phyloP scores from a whole-genome alignment of 2,329 filamentous ascomycete species.

The Apiospora aurea region DNA sequence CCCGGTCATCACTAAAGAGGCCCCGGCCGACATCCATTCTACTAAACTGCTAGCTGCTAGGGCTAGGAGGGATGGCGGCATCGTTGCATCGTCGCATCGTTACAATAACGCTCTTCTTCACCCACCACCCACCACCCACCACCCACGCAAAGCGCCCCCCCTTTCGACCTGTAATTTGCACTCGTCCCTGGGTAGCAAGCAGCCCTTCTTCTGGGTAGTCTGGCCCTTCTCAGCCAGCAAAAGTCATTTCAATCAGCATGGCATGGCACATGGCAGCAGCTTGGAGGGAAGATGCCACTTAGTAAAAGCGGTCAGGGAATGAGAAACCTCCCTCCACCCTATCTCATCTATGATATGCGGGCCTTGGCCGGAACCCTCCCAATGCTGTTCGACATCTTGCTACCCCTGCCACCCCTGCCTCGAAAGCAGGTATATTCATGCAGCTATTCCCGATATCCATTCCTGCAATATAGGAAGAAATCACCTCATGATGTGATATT shows the following conservation, averaged over 20 bases:
- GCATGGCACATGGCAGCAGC: neutral
- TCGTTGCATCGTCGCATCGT: neutral
- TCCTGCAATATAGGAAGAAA: neutral
- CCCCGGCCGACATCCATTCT: conserved; percentile 5
- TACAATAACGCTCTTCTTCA: neutral
- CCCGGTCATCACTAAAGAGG: conserved; percentile 10
- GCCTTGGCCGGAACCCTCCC: neutral
- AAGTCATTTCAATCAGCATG: neutral
- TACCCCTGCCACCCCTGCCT: neutral
- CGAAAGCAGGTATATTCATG: neutral
- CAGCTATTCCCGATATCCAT: neutral
- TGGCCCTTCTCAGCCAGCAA: neutral
- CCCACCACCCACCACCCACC: neutral
- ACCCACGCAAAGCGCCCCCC: neutral
- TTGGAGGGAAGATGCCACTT: neutral
- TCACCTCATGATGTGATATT: neutral
- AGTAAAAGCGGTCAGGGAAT: conserved; percentile 4
- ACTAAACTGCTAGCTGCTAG: neutral
- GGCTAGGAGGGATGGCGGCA: conserved; percentile 4
- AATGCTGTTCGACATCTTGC: neutral
- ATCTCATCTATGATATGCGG: conserved; percentile 14
- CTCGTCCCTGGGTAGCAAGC: neutral
- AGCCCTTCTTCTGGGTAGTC: neutral
- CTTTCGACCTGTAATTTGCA: neutral
- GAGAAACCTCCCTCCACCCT: neutral